Evolutionary conservation across 495 filamentous ascomycete species (phyloP), one percentile per base, ranked within the genome.

Genomic region (Penicillium tannophilum): DNA sequence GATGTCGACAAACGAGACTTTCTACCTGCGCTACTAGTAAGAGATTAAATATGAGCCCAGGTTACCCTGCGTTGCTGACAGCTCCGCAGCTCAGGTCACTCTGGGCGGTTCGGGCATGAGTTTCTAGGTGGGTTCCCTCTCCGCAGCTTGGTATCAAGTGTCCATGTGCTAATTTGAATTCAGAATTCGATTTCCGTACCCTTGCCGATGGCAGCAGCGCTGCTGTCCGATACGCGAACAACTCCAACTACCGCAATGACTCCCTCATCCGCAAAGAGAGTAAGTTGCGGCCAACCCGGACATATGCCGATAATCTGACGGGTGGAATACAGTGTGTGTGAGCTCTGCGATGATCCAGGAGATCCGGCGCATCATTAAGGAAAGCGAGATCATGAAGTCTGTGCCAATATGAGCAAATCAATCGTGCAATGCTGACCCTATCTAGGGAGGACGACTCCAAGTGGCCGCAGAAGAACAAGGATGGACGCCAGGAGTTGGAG

Each of bases 391-490:
- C 66, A 86, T 98, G 84, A 99, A 98, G 92, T 96, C 84, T 12
- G 76, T 46, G 12, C 4, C 46, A 26, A 30, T 8, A 12, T 2
- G 33, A 43, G 14, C 20, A 47, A 17, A 11, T 6, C 4, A 35
- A 23, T 11, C 19, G 35, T 62, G 52, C 41, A 14, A 43, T 36
- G 49, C 68, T 71, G 28, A 68, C 49, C 14, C 19, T 17, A 30
- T 6, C 59, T 64, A 96, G 92, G 82, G 95, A 99, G 84, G 94
- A 98, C 69, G 95, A 99, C 67, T 88, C 86, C n/a, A 97, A 96
- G 74, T 99, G 95, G 95, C 95, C 95, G 2, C 91, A 93, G 73
- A 99, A 98, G 83, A 98, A 98, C 77, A 98, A 97, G 78, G 95
- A 99, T 69, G 95, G 95, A 43, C 86, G 93, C 52, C 95, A 98